Evolutionary conservation across 345 rosid genomes (phyloP).

Genomic region (Linum usitatissimum): DNA sequence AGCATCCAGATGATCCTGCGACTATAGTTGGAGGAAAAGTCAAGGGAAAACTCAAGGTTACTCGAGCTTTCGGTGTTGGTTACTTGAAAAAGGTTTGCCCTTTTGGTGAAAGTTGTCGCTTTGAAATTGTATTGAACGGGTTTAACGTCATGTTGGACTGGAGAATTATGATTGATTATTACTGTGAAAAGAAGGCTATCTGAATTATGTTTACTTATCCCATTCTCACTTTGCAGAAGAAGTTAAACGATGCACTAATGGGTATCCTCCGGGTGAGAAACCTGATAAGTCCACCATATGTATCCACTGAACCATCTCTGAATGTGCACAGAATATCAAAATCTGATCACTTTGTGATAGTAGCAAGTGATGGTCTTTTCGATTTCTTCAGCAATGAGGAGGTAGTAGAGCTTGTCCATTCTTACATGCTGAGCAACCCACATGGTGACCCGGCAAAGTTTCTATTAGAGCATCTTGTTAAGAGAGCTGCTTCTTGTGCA

Average conservation of each 20-base stretch:
- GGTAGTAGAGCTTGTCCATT: slow-evolving; percentile 56
- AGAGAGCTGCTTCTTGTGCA: slow-evolving; percentile 76
- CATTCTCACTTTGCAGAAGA: slow-evolving; percentile 37
- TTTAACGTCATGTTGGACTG: too few relatives aligned
- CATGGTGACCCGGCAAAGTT: slow-evolving; percentile 88
- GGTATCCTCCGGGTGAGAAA: slow-evolving; percentile 83
- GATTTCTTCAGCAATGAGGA: slow-evolving; percentile 89
- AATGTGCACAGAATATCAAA: slow-evolving; percentile 57
- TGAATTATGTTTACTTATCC: neutral
- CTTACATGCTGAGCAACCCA: slow-evolving; percentile 46
- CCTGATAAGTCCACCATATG: slow-evolving; percentile 83
- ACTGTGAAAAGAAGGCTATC: neutral
- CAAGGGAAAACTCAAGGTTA: slow-evolving; percentile 89
- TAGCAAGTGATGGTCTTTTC: slow-evolving; percentile 85
- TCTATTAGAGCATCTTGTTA: slow-evolving; percentile 67
- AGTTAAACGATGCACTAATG: slow-evolving; percentile 82
- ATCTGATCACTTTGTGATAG: slow-evolving; percentile 77
- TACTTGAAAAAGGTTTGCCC: slow-evolving; percentile 69
- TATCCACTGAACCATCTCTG: slow-evolving; percentile 72
- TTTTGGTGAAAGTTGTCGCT: neutral
- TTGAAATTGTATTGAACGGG: too few relatives aligned
- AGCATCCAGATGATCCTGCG: slow-evolving; percentile 82
- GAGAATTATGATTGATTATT: neutral
- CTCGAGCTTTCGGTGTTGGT: slow-evolving; percentile 93
- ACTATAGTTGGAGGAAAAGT: slow-evolving; percentile 61